These are phyloP conservation scores for Pseudogymnoascus sp. DNA, from an alignment of 2,329 filamentous ascomycete species.

Conservation along the genomic window DNA sequence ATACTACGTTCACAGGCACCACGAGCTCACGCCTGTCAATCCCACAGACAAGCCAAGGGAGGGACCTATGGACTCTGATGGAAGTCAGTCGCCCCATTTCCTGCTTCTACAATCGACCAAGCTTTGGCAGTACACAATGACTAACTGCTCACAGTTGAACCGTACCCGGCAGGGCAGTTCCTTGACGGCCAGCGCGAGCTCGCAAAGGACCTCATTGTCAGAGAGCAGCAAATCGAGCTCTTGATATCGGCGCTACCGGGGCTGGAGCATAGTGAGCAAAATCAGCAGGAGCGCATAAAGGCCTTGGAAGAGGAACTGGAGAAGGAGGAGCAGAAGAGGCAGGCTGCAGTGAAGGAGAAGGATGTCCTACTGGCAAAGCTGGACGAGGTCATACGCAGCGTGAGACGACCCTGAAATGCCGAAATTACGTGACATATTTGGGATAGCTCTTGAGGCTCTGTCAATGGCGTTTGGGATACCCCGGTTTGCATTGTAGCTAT, in stretches of 20 bases:
- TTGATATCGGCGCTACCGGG: constrained; percentile 69
- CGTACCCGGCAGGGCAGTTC: constrained; percentile 57
- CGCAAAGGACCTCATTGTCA: constrained; percentile 66
- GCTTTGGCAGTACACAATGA: constrained; percentile 1
- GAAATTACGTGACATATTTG: too few species aligned
- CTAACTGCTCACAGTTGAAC: constrained; percentile 41
- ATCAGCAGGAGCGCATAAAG: constrained; percentile 61
- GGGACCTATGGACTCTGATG: constrained; percentile 39
- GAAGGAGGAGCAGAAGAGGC: constrained; percentile 52
- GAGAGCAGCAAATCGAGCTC: constrained; percentile 76
- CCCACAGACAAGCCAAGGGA: constrained; percentile 52
- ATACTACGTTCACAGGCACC: constrained; percentile 59
- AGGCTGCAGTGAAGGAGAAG: constrained; percentile 56
- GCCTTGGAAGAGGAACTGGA: constrained; percentile 59
- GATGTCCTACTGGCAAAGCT: constrained; percentile 52
- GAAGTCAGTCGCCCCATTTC: constrained; percentile 14
- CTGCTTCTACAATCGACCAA: constrained; percentile 14
- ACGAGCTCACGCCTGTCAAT: constrained; percentile 54
- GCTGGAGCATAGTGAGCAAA: constrained; percentile 67
- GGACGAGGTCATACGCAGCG: constrained; percentile 52
- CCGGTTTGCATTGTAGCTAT: neutral
- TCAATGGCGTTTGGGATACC: constrained; percentile 8
- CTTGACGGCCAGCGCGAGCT: constrained; percentile 62
- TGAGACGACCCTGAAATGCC: constrained; percentile 45
- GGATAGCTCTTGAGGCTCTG: neutral